Evolutionary conservation across 2,329 filamentous ascomycete genomes (phyloP).

Genomic region (Clonostachys byssicola): DNA sequence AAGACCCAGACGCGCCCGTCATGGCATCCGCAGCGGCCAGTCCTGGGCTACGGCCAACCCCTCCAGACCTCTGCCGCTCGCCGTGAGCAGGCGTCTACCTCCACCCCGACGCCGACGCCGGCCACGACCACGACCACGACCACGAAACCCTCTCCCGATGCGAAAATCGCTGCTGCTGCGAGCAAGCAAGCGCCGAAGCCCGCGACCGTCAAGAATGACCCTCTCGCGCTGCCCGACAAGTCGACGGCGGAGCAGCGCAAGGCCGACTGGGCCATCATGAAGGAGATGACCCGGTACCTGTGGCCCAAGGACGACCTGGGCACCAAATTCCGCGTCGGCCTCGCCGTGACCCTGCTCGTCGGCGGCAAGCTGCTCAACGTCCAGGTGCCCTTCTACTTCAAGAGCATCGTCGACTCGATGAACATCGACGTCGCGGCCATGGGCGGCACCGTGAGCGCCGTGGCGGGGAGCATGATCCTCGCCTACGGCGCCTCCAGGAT

Average conservation of each 20-base stretch:
- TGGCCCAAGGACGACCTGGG: slow-evolving; percentile 80
- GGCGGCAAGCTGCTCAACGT: slow-evolving; percentile 96
- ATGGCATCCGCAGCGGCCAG: slow-evolving; percentile 19
- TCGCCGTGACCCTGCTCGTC: slow-evolving; percentile 79
- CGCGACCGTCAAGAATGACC: slow-evolving; percentile 14
- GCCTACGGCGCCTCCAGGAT: slow-evolving; percentile 89
- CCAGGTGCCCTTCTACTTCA: slow-evolving; percentile 98
- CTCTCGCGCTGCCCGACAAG: slow-evolving; percentile 26
- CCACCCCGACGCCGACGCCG: slow-evolving; percentile 5
- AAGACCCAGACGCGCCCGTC: slow-evolving; percentile 15
- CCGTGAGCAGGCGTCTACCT: slow-evolving; percentile 15
- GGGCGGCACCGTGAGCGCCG: slow-evolving; percentile 84
- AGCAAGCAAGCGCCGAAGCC: slow-evolving; percentile 5
- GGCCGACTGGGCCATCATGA: slow-evolving; percentile 98
- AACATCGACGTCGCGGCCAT: slow-evolving; percentile 86
- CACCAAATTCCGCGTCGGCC: slow-evolving; percentile 78
- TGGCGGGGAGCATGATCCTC: slow-evolving; percentile 89
- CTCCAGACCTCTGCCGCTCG: slow-evolving; percentile 23
- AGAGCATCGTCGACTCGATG: slow-evolving; percentile 95
- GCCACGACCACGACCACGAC: background rate
- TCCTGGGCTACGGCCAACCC: slow-evolving; percentile 12
- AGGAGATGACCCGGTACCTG: slow-evolving; percentile 92
- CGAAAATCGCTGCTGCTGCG: background rate
- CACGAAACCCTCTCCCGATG: slow-evolving; percentile 7
- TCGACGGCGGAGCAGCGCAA: slow-evolving; percentile 85